Conservation (phyloP, 257 asterid species). For the Ocimum tenuiflorum region DNA sequence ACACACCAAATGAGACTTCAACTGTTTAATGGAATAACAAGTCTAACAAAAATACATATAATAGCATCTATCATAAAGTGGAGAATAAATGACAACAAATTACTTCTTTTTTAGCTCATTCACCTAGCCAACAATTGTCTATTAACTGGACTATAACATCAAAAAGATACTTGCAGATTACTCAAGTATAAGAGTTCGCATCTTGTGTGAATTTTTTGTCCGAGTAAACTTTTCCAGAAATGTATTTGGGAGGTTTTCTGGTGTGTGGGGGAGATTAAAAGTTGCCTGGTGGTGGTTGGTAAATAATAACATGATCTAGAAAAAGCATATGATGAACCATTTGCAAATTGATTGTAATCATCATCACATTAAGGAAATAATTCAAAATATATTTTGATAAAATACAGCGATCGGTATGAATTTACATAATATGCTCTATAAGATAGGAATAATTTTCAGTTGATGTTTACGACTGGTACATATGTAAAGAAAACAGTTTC, state of each 20-base stretch:
- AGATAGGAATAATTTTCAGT: neutral
- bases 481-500: neutral
- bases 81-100: neutral
- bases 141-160: neutral
- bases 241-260: neutral
- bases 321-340: neutral
- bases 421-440: neutral
- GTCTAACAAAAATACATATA: neutral
- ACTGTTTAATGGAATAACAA: neutral
- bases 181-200: neutral
- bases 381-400: neutral
- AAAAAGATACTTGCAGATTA: neutral
- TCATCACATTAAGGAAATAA: neutral
- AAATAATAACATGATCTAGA: neutral
- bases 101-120: neutral
- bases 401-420: neutral
- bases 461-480: neutral
- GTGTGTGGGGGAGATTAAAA: neutral
- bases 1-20: neutral
- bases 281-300: neutral
- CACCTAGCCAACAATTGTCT: neutral
- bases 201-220: neutral
- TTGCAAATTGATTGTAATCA: neutral
- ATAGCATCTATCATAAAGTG: neutral
- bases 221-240: neutral